A percentile compares a stretch with the other conserved stretches of the same genome.
These are phyloP conservation scores for Penicillium paxilli DNA, from an alignment of 495 filamentous ascomycete species.

Conservation along the genomic window DNA sequence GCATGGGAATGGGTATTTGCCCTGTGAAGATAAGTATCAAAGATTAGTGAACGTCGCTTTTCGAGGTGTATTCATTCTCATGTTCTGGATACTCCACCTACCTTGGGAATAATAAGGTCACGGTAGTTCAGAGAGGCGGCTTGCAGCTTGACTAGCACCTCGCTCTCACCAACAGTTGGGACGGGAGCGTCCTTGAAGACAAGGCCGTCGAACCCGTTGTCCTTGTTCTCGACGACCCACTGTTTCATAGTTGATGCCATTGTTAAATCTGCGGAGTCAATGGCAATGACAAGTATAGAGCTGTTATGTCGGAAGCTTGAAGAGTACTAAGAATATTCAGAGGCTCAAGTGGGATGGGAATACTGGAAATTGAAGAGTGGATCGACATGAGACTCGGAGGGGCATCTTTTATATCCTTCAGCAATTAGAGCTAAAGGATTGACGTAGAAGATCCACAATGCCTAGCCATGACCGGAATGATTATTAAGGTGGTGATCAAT, in stretches of 20 bases:
- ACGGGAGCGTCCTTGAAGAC: constrained; percentile 53
- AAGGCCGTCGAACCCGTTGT: constrained; percentile 61
- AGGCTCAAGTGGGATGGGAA: too few species aligned
- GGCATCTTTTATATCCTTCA: too few species aligned
- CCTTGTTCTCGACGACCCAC: constrained; percentile 59
- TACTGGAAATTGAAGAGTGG: too few species aligned
- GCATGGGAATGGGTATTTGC: constrained; percentile 66
- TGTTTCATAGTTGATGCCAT: constrained; percentile 61
- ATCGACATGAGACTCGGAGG: too few species aligned
- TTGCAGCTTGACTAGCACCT: constrained; percentile 74
- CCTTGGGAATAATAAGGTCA: constrained; percentile 74
- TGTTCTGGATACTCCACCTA: too few species aligned
- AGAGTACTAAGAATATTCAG: too few species aligned
- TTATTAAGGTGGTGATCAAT: too few species aligned
- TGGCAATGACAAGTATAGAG: too few species aligned
- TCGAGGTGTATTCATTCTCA: background rate
- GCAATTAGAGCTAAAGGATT: too few species aligned
- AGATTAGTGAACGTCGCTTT: background rate
- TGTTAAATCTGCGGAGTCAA: background rate
- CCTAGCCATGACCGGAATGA: too few species aligned
- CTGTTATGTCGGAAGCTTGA: too few species aligned
- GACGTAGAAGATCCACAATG: too few species aligned
- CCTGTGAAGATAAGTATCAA: constrained; percentile 32
- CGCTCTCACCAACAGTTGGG: constrained; percentile 64
- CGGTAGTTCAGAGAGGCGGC: constrained; percentile 82